phyloP scores from a whole-genome alignment of 805 yeast species.

The Myxozyma mucilagina region DNA sequence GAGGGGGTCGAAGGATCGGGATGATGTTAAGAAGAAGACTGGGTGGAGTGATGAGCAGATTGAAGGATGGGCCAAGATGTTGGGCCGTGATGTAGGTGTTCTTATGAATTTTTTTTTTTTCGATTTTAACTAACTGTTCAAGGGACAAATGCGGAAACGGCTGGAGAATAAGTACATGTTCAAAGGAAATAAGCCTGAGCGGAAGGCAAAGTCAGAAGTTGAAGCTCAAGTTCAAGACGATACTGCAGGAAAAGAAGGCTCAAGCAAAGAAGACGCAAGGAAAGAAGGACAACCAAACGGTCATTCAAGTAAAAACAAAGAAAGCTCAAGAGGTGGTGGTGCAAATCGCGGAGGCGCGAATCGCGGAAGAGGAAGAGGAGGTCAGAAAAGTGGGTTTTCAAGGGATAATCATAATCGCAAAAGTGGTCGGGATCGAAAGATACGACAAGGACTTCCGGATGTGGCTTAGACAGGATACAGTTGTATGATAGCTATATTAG shows the following conservation, averaged over 20 bases:
- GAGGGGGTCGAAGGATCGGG: constrained; percentile 49
- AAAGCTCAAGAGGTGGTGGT: neutral
- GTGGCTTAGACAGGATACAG: neutral
- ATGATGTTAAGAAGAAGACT: constrained; percentile 16
- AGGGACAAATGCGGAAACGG: constrained; percentile 51
- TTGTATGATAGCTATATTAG: neutral
- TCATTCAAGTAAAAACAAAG: neutral
- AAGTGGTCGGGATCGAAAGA: constrained; percentile 14
- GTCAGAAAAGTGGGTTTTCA: constrained; percentile 15
- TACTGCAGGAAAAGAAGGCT: neutral
- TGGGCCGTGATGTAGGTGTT: constrained; percentile 58
- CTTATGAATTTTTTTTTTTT: neutral
- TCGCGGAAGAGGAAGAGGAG: constrained; percentile 9
- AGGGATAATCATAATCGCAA: constrained; percentile 24
- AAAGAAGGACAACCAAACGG: neutral
- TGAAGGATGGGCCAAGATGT: constrained; percentile 88
- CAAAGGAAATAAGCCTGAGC: constrained; percentile 43
- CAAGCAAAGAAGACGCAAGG: neutral
- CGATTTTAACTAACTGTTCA: neutral
- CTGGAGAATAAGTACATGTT: constrained; percentile 64
- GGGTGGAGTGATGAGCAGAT: constrained; percentile 87
- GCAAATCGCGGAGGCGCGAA: neutral
- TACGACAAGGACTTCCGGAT: constrained; percentile 15
- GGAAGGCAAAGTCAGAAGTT: neutral
- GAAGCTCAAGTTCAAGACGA: neutral